Evolutionary conservation across 2,329 filamentous ascomycete genomes (phyloP).

Genomic region (Diplocarpon mali): DNA sequence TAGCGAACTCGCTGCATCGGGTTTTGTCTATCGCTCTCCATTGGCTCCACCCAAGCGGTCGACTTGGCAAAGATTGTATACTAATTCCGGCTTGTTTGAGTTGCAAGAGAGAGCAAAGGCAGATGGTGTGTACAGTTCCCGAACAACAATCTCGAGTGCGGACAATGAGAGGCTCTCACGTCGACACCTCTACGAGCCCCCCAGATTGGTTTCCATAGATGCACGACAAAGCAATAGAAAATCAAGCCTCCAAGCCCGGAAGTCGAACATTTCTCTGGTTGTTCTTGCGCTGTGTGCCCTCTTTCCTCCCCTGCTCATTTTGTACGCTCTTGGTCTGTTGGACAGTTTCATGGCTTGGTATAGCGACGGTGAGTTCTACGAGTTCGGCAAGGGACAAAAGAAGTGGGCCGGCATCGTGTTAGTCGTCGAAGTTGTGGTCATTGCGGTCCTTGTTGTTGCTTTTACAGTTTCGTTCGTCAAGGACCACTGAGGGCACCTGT

Average conservation of each 20-base stretch:
- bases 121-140: slow-evolving; percentile 11
- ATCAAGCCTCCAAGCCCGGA: neutral
- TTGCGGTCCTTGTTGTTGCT: slow-evolving; percentile 14
- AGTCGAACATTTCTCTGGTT: slow-evolving; percentile 16
- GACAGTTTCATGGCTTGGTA: slow-evolving; percentile 21
- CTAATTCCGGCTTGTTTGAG: slow-evolving; percentile 10
- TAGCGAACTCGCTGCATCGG: slow-evolving; percentile 3
- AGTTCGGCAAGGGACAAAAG: slow-evolving; percentile 20
- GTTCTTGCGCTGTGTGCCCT: slow-evolving; percentile 18
- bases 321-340: slow-evolving; percentile 19
- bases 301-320: slow-evolving; percentile 22
- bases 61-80: slow-evolving; percentile 23
- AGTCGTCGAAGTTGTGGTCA: slow-evolving; percentile 11
- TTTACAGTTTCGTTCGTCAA: slow-evolving; percentile 15
- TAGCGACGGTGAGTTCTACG: slow-evolving; percentile 17
- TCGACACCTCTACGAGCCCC: slow-evolving; percentile 7
- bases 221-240: slow-evolving; percentile 2
- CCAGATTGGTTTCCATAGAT: neutral
- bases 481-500: neutral
- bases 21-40: slow-evolving; percentile 23
- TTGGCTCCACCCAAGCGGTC: slow-evolving; percentile 20
- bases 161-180: slow-evolving; percentile 2
- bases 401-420: slow-evolving; percentile 13
- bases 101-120: slow-evolving; percentile 12
- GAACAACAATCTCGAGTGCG: neutral